These are phyloP conservation scores for Coemansia sp. DNA, from an alignment of 192 early-diverging fungal species.

Conservation along the genomic window DNA sequence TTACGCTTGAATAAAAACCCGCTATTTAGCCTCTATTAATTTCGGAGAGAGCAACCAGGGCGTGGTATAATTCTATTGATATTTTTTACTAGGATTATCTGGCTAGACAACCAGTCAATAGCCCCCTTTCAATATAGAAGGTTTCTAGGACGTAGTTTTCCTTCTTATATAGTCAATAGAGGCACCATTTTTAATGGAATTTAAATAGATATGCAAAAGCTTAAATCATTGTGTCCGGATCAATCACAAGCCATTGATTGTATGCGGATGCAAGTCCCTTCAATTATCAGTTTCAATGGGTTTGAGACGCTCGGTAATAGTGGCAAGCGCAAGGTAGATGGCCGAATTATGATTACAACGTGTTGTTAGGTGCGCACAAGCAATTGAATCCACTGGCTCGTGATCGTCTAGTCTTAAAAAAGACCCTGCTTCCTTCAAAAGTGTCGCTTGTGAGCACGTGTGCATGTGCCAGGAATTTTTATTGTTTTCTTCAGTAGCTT, in stretches of 20 bases:
- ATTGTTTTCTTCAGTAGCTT: neutral
- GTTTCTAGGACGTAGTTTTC: neutral
- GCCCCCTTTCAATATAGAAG: neutral
- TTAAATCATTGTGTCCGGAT: neutral
- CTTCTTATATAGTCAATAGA: neutral
- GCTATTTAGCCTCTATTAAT: no score
- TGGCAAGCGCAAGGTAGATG: neutral
- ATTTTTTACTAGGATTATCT: no score
- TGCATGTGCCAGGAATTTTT: neutral
- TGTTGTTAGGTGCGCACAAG: neutral
- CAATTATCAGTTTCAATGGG: neutral
- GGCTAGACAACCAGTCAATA: no score
- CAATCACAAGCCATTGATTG: neutral
- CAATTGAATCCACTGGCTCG: neutral
- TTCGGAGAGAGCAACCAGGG: no score
- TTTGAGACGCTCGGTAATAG: neutral
- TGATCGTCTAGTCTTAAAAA: neutral
- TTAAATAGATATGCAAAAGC: neutral
- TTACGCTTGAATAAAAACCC: no score
- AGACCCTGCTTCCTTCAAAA: neutral
- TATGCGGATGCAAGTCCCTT: neutral
- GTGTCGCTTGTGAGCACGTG: neutral
- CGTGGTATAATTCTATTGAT: no score
- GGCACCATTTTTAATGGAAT: neutral
- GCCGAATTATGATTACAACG: neutral